Evolutionary conservation across 2,329 filamentous ascomycete genomes (phyloP).

Genomic region (Diaporthe sp.): DNA sequence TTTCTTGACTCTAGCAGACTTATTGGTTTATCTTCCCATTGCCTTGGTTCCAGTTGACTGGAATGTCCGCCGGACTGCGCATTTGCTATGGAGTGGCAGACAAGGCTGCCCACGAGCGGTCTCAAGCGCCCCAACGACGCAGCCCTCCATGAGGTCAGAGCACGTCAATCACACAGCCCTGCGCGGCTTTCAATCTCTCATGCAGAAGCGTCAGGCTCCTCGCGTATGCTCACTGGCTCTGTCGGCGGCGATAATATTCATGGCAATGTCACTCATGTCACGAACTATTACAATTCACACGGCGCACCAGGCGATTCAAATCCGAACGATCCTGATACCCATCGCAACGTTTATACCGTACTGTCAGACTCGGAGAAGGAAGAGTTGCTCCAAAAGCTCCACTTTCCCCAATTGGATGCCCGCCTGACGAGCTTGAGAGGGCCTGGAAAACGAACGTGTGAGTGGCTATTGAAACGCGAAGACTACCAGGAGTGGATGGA

Average conservation of each 20-base stretch:
- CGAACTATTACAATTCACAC: neutral
- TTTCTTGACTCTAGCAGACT: neutral
- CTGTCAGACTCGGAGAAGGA: neutral
- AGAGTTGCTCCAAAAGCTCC: conserved; percentile 50
- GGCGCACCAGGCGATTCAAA: too few relatives aligned
- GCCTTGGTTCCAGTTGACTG: neutral
- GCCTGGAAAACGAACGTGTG: conserved; percentile 55
- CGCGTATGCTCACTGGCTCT: neutral
- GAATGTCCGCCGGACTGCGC: neutral
- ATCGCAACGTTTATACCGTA: neutral
- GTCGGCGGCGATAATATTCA: too few relatives aligned
- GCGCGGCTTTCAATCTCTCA: neutral
- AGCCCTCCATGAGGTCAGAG: neutral
- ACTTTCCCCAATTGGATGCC: conserved; percentile 55
- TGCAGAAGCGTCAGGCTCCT: neutral
- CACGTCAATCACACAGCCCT: neutral
- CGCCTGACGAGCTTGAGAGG: conserved; percentile 53
- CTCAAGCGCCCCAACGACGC: neutral
- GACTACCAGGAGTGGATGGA: conserved; percentile 47
- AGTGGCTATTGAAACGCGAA: conserved; percentile 54
- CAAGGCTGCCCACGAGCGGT: neutral
- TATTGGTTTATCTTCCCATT: neutral
- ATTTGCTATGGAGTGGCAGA: neutral
- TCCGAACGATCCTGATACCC: neutral
- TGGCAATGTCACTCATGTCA: neutral